Evolutionary conservation across 495 filamentous ascomycete genomes (phyloP), one percentile per base, ranked within the genome.

Genomic region (Trichoderma asperelloides): DNA sequence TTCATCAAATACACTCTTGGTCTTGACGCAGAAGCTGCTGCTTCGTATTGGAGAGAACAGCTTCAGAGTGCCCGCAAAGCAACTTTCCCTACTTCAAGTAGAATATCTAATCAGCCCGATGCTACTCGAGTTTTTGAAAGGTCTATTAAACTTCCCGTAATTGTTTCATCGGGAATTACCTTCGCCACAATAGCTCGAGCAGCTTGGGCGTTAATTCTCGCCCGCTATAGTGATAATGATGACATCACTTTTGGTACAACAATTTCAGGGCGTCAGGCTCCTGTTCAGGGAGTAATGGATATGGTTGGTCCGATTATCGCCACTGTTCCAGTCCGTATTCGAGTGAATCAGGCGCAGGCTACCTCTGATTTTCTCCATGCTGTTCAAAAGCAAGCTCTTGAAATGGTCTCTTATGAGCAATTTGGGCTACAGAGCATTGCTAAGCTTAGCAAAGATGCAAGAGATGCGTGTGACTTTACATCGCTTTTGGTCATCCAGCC

Each of bases 271-370:
- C 76, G 86, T 0, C 75, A 79, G 25, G 77, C 78, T 9, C 72
- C 78, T 9, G 69, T 87, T 1, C 67, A 71, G 4, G 83, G 79
- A 23, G 70, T 87, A n/a, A 74, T 74, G 25, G 73, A 77, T n/a
- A 81, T 86, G 62, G 70, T 76, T 11, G 85, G 83, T 0, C 80
- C 87, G 1, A 76, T 86, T 1, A 82, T 89, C 51, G 80, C 86
- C 21, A 88, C 87, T 49, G 73, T 88, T 0, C 87, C 87, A 6
- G 73, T 84, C 15, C 78, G 86, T 0, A 71, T 78, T 3, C 66
- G 55, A 4, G 18, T 75, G 8, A 39, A 62, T 23, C 55, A 45
- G 13, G 67, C 66, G 8, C 63, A 57, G 45, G n/a, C 40, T 12
- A 21, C 72, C 2, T 33, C 43, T 13, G 64, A 66, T 3, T 74